phyloP scores from a whole-genome alignment of 2,329 filamentous ascomycete genomes.

The Aspergillus sp. region DNA sequence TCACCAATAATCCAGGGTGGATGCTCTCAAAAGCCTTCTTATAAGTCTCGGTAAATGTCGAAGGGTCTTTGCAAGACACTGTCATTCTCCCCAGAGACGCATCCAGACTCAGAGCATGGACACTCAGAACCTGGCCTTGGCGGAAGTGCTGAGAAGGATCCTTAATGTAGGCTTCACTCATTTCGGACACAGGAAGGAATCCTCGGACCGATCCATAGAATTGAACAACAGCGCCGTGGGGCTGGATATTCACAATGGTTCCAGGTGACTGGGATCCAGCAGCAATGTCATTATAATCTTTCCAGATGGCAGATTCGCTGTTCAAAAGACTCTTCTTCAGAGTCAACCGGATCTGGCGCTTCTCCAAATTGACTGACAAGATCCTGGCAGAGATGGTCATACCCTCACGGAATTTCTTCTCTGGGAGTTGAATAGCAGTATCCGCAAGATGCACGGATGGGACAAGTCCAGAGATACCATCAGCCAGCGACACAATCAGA shows the following conservation, averaged over 20 bases:
- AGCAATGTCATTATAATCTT: constrained; percentile 63
- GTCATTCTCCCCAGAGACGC: constrained; percentile 62
- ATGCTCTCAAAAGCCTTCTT: constrained; percentile 63
- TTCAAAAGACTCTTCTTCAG: constrained; percentile 93
- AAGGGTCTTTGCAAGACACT: constrained; percentile 88
- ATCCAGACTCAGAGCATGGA: constrained; percentile 77
- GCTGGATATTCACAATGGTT: constrained; percentile 73
- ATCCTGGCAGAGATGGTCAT: constrained; percentile 78
- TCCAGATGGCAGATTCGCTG: constrained; percentile 72
- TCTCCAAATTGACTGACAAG: constrained; percentile 66
- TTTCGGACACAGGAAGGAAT: constrained; percentile 87
- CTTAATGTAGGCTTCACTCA: constrained; percentile 94
- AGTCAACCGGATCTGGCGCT: constrained; percentile 74
- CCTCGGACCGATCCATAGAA: constrained; percentile 80
- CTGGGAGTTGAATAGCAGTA: constrained; percentile 76
- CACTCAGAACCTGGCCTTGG: constrained; percentile 80
- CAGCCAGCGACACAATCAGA: constrained; percentile 72
- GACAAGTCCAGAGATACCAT: constrained; percentile 83
- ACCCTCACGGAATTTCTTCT: constrained; percentile 90
- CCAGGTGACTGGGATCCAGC: constrained; percentile 73
- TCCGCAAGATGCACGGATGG: constrained; percentile 84
- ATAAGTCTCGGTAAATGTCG: constrained; percentile 69
- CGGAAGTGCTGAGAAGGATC: constrained; percentile 86
- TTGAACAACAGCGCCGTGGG: constrained; percentile 76
- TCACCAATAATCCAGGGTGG: constrained; percentile 64